Conservation (phyloP, 305 asterid genomes). For the Fraxinus velutina region DNA sequence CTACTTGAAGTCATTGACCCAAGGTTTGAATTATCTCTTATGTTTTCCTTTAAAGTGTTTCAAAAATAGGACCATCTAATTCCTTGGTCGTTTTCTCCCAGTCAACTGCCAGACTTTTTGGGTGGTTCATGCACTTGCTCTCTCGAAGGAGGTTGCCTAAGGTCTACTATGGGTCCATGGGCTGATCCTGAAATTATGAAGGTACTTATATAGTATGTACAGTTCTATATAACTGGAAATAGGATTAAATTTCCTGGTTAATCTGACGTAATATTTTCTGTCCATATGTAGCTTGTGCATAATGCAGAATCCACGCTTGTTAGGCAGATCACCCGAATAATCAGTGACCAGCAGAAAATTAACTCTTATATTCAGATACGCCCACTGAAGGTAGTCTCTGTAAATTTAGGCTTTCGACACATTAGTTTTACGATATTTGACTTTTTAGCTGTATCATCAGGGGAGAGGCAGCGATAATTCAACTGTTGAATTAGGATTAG, state of each 20-base stretch:
- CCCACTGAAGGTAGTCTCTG: constrained; percentile 39
- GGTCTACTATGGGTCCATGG: constrained; percentile 93
- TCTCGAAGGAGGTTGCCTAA: constrained; percentile 82
- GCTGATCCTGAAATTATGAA: constrained; percentile 81
- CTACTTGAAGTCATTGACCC: constrained; percentile 75
- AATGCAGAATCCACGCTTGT: constrained; percentile 42
- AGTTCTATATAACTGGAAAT: background rate
- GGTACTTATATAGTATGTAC: constrained; percentile 34
- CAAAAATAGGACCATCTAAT: constrained; percentile 23
- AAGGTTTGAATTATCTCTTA: constrained; percentile 45
- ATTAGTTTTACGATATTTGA: background rate
- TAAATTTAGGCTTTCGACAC: background rate
- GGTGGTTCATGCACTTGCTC: constrained; percentile 85
- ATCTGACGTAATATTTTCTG: constrained; percentile 20
- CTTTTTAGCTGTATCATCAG: constrained; percentile 24
- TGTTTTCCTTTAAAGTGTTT: constrained; percentile 15
- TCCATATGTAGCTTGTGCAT: constrained; percentile 52
- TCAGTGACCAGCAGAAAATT: constrained; percentile 36
- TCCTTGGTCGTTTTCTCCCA: constrained; percentile 30
- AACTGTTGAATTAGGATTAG: constrained; percentile 38
- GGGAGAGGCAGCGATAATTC: constrained; percentile 33
- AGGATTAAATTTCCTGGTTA: constrained; percentile 3
- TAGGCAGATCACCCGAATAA: constrained; percentile 37
- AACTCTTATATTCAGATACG: constrained; percentile 30
- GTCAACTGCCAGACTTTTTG: constrained; percentile 91